Evolutionary conservation across 805 yeast genomes (phyloP), one percentile per base, ranked within the genome.

Genomic region (Candida lessepsii): DNA sequence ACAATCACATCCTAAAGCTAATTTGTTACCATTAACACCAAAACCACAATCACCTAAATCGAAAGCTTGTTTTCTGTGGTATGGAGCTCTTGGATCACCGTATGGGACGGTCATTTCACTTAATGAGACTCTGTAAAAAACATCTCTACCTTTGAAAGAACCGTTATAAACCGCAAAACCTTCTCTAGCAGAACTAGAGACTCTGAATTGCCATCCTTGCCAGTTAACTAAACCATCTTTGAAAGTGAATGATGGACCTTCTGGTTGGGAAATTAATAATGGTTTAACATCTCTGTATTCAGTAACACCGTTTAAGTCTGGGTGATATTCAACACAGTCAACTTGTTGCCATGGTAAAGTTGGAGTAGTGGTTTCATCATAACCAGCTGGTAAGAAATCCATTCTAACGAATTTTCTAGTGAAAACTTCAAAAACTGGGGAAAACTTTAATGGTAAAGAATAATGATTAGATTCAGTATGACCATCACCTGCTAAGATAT

Each of bases 41-140:
- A 84, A 84, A 15, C 95, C 93, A 68, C 84, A 78, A 63, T 86
- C 93, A 60, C 93, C 93, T 56, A 85, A 72, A 63, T 85, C 93
- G 51, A 85, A 85, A 24, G 93, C 93, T 69, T 83, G 90, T 68
- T 86, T 85, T 74, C 91, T 77, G 65, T 83, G 89, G 68, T 73
- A 81, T 48, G 93, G 93, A 45, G 63, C 60, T 63, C 91, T 75
- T 55, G 90, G 88, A 60, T 85, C 91, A 60, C 87, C 90, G 57
- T 86, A 85, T 24, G 93, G 93, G 48, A 86, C 95, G 29, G 91
- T 84, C 95, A 86, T 85, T 65, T 85, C 95, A 40, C 85, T 78
- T 51, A 84, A 65, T 2, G 89, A 74, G 34, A 83, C 61, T 67
- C 93, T 74, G 73, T 85, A 84, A 56, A 84, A 76, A 31, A 80